A percentile compares a stretch with the other conserved stretches of the same genome.
These are phyloP conservation scores for Davidsoniella virescens DNA, from an alignment of 2,329 filamentous ascomycete species.

Conservation along the genomic window DNA sequence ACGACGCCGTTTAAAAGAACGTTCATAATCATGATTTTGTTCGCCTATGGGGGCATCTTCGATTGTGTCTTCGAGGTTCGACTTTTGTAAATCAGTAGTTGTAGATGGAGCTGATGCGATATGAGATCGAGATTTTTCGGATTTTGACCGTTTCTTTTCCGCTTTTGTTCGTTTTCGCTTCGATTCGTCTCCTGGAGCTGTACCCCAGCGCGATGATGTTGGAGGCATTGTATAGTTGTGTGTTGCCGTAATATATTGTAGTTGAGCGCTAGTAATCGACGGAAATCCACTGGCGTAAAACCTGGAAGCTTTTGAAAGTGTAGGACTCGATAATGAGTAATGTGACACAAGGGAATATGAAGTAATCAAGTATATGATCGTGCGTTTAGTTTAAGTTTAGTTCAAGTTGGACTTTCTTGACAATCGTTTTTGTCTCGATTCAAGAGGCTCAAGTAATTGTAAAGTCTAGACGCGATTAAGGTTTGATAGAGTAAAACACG, in stretches of 20 bases:
- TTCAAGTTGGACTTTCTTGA: background rate
- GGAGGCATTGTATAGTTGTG: no score
- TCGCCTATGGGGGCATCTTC: constrained; percentile 39
- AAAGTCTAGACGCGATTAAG: background rate
- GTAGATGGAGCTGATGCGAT: constrained; percentile 36
- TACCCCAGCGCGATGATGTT: constrained; percentile 67
- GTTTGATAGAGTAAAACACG: no score
- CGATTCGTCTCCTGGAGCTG: constrained; percentile 66
- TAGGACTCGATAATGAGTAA: background rate
- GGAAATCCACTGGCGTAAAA: no score
- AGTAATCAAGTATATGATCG: background rate
- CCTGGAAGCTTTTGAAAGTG: background rate
- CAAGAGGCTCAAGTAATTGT: background rate
- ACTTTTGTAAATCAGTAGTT: no score
- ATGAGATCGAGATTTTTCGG: constrained; percentile 74
- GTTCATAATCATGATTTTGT: constrained; percentile 21
- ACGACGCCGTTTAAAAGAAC: constrained; percentile 46
- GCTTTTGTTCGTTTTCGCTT: constrained; percentile 23
- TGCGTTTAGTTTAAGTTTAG: background rate
- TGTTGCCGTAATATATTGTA: no score
- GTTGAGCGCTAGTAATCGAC: no score
- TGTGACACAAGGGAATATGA: no score
- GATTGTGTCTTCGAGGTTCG: constrained; percentile 34
- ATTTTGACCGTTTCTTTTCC: constrained; percentile 54
- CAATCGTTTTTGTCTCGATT: background rate